phyloP scores from a whole-genome alignment of 2,329 filamentous ascomycete species.

The Penicillium occitanis region DNA sequence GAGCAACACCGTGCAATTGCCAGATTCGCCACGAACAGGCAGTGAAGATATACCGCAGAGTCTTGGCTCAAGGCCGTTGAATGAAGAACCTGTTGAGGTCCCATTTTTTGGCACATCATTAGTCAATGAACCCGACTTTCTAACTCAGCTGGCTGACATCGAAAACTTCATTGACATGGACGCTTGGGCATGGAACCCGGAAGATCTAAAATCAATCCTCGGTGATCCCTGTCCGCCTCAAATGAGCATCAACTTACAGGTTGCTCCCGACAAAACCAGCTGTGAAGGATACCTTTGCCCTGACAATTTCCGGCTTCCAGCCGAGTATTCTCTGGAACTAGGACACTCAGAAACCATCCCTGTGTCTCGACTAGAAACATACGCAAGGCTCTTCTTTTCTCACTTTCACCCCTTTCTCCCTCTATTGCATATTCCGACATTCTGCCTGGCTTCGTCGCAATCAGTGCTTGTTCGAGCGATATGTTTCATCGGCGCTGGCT shows the following conservation, averaged over 20 bases:
- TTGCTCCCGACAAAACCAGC: neutral
- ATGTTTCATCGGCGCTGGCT: slow-evolving; percentile 6
- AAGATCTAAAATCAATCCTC: neutral
- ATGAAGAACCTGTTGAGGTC: neutral
- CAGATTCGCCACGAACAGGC: neutral
- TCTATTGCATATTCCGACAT: neutral
- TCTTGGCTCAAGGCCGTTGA: neutral
- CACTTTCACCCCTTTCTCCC: slow-evolving; percentile 5
- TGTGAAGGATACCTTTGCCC: neutral
- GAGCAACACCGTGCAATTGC: neutral
- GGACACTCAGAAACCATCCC: neutral
- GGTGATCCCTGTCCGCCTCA: neutral
- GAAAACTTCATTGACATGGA: neutral
- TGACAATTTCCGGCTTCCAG: slow-evolving; percentile 4
- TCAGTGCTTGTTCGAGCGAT: slow-evolving; percentile 1
- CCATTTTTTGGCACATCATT: neutral
- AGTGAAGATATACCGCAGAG: neutral
- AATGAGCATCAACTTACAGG: neutral
- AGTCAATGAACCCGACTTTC: neutral
- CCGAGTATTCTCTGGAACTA: neutral
- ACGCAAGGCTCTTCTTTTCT: slow-evolving; percentile 8
- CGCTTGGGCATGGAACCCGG: slow-evolving; percentile 2
- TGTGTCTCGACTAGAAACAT: neutral
- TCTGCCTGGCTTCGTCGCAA: slow-evolving; percentile 2
- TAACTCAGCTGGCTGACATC: slow-evolving; percentile 5